Percentiles rank a stretch among this genome's conserved stretches.
These are phyloP conservation scores for Lomentospora prolificans DNA, from an alignment of 2,329 filamentous ascomycete genomes.

Conservation along the genomic window DNA sequence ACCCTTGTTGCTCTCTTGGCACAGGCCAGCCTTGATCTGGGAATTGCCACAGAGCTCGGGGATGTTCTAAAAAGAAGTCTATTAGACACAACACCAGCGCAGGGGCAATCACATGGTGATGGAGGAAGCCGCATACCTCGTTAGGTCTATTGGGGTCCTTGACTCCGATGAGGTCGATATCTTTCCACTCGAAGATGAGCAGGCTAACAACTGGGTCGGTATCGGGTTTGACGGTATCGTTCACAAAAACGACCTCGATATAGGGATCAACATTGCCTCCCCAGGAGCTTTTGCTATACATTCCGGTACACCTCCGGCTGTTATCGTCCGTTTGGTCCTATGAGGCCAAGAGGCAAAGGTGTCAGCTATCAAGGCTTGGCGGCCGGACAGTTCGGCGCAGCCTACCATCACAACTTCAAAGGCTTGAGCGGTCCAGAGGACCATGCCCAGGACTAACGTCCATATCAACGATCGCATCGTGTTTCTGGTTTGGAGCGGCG, in stretches of 20 bases:
- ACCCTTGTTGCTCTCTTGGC: constrained; percentile 68
- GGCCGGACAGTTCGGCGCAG: not conserved
- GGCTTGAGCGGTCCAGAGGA: constrained; percentile 41
- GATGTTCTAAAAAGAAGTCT: constrained; percentile 19
- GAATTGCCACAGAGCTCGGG: constrained; percentile 63
- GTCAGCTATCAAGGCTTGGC: constrained; percentile 11
- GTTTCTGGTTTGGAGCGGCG: constrained; percentile 9
- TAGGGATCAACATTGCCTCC: constrained; percentile 81
- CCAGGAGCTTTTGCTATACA: constrained; percentile 89
- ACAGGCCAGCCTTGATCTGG: constrained; percentile 58
- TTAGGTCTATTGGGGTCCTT: constrained; percentile 42
- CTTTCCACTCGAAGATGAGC: constrained; percentile 89
- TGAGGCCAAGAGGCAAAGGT: constrained; percentile 4
- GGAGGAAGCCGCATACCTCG: constrained; percentile 31
- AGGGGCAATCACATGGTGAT: not conserved
- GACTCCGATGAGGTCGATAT: constrained; percentile 69
- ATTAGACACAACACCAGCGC: not conserved
- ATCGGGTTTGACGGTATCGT: constrained; percentile 43
- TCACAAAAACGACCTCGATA: constrained; percentile 72
- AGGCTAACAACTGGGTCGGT: constrained; percentile 71
- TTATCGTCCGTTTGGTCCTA: constrained; percentile 70
- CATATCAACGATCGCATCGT: constrained; percentile 47
- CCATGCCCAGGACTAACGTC: constrained; percentile 40
- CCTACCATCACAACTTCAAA: constrained; percentile 50
- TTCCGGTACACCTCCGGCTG: constrained; percentile 78